phyloP scores from a whole-genome alignment of 305 asterid species.

The Fraxinus sp. region DNA sequence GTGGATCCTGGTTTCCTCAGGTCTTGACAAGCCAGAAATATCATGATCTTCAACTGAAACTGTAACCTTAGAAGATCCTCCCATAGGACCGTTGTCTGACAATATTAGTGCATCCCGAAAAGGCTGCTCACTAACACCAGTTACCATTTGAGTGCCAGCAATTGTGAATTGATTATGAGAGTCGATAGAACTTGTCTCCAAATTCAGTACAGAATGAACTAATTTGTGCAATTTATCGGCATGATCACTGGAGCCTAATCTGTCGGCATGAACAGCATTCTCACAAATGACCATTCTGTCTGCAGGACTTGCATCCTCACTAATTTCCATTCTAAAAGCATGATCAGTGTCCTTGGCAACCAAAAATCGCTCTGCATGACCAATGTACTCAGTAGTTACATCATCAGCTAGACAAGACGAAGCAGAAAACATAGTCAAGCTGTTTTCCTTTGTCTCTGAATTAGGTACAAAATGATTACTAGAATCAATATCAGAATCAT shows the following conservation, averaged over 20 bases:
- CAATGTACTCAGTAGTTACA: conserved; percentile 14
- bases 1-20: conserved; percentile 22
- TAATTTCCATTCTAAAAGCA: conserved; percentile 20
- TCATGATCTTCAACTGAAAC: conserved; percentile 29
- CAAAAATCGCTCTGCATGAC: conserved; percentile 20
- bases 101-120: conserved; percentile 19
- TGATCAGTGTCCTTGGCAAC: conserved; percentile 15
- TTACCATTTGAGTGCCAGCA: conserved; percentile 18
- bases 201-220: conserved; percentile 18
- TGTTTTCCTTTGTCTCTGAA: conserved; percentile 27
- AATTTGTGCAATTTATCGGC: conserved; percentile 22
- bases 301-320: conserved; percentile 20
- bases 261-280: conserved; percentile 15
- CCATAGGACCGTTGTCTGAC: conserved; percentile 23
- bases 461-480: conserved; percentile 19
- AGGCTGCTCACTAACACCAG: conserved; percentile 25
- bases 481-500: conserved; percentile 21
- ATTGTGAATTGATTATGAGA: conserved; percentile 21
- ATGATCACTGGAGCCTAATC: conserved; percentile 20
- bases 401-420: conserved; percentile 8
- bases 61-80: conserved; percentile 30
- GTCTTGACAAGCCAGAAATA: conserved; percentile 30
- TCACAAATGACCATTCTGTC: conserved; percentile 22
- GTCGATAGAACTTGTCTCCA: conserved; percentile 24
- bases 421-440: conserved; percentile 30